phyloP scores from a whole-genome alignment of 2,329 filamentous ascomycete species.

The Ceratocystis papillata region DNA sequence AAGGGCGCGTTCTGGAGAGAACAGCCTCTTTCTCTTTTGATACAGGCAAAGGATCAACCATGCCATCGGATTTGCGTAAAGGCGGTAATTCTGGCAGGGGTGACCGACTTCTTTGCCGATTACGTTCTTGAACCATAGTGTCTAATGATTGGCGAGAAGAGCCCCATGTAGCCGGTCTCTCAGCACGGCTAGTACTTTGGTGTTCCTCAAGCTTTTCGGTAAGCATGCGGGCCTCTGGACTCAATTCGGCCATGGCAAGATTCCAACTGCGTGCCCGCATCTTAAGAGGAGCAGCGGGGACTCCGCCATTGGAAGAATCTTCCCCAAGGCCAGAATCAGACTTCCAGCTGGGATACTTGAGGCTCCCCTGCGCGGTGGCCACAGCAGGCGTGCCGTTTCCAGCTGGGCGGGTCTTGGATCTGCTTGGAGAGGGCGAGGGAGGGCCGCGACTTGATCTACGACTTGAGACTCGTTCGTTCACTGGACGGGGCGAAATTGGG shows the following conservation, averaged over 20 bases:
- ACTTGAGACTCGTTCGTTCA: constrained; percentile 37
- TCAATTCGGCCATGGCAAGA: constrained; percentile 56
- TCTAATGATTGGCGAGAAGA: constrained; percentile 24
- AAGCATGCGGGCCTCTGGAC: constrained; percentile 59
- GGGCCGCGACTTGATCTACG: constrained; percentile 20
- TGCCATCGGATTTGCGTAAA: constrained; percentile 61
- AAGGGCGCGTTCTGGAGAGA: constrained; percentile 66
- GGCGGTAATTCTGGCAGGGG: constrained; percentile 59
- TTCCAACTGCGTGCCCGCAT: constrained; percentile 64
- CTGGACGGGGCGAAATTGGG: constrained; percentile 63
- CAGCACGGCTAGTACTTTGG: constrained; percentile 43
- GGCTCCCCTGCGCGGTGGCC: constrained; percentile 48
- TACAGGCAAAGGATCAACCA: constrained; percentile 73
- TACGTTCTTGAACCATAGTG: constrained; percentile 25
- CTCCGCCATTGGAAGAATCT: constrained; percentile 22
- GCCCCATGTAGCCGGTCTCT: constrained; percentile 26
- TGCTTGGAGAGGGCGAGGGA: constrained; percentile 21
- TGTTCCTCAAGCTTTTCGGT: constrained; percentile 75
- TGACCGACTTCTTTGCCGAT: constrained; percentile 30
- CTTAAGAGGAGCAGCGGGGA: constrained; percentile 36
- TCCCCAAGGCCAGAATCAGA: constrained; percentile 35
- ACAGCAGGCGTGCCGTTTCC: constrained; percentile 55
- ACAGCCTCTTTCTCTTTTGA: constrained; percentile 82
- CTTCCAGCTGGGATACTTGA: constrained; percentile 48
- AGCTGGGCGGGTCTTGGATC: constrained; percentile 41